These are phyloP conservation scores for Eutypa lata DNA, from an alignment of 2,329 filamentous ascomycete species.

Conservation along the genomic window DNA sequence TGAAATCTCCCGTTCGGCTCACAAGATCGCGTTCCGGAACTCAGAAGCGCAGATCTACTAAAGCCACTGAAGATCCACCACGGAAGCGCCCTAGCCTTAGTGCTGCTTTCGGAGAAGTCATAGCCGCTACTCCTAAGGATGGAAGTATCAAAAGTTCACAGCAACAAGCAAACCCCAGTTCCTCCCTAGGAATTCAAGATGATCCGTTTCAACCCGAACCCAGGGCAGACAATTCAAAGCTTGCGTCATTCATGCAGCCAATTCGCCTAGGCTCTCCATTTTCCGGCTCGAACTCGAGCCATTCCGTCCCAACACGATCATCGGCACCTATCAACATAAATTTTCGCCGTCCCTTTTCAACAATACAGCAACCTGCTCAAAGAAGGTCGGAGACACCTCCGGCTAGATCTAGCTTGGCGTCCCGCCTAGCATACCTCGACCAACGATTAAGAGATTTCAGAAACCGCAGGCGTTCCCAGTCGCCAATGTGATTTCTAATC, in stretches of 20 bases:
- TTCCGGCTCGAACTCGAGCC: slow-evolving; percentile 44
- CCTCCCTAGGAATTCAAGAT: not conserved
- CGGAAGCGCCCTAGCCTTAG: slow-evolving; percentile 55
- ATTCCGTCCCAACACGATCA: slow-evolving; percentile 60
- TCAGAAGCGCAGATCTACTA: slow-evolving; percentile 53
- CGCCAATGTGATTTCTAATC: slow-evolving; percentile 38
- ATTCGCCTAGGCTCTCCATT: slow-evolving; percentile 60
- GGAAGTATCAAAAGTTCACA: slow-evolving; percentile 8
- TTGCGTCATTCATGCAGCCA: slow-evolving; percentile 33
- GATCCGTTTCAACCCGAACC: slow-evolving; percentile 3
- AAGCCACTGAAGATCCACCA: slow-evolving; percentile 41
- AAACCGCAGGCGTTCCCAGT: slow-evolving; percentile 46
- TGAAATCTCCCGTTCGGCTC: slow-evolving; percentile 53
- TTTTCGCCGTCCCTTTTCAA: slow-evolving; percentile 53
- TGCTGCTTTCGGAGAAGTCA: slow-evolving; percentile 47
- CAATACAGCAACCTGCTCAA: slow-evolving; percentile 47
- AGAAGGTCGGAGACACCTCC: slow-evolving; percentile 31
- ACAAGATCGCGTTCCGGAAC: slow-evolving; percentile 49
- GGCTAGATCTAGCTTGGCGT: slow-evolving; percentile 41
- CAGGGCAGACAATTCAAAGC: slow-evolving; percentile 9
- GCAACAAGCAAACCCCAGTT: not conserved
- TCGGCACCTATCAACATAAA: slow-evolving; percentile 45
- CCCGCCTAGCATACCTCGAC: slow-evolving; percentile 56
- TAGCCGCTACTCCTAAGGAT: not conserved
- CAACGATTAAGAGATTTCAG: slow-evolving; percentile 55